Evolutionary conservation across 139 green algal species (phyloP).

Genomic region (Nannochloris sp.): DNA sequence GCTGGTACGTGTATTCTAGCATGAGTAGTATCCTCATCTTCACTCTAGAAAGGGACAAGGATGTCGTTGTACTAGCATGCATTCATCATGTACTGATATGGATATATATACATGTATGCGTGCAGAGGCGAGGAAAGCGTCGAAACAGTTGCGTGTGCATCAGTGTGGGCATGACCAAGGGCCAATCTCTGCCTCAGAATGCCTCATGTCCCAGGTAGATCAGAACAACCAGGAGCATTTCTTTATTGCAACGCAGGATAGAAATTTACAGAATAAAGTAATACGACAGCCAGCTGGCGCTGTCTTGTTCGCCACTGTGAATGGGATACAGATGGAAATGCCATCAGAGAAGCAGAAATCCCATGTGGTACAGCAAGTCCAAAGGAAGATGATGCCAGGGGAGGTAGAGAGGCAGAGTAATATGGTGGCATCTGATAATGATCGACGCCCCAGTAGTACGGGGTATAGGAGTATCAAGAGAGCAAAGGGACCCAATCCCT

Average conservation of each 20-base stretch:
- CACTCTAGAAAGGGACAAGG: neutral
- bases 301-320: conserved; percentile 32
- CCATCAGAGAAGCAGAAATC: conserved; percentile 25
- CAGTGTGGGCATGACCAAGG: conserved; percentile 47
- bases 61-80: no score
- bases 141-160: conserved; percentile 36
- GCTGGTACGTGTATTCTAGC: no score
- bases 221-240: conserved; percentile 40
- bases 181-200: conserved; percentile 34
- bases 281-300: conserved; percentile 27
- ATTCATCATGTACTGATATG: no score
- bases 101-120: no score
- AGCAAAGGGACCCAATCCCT: conserved; percentile 33
- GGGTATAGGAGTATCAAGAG: conserved; percentile 9
- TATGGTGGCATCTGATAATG: neutral
- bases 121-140: neutral
- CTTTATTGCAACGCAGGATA: conserved; percentile 46
- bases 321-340: conserved; percentile 38
- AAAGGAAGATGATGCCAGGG: neutral
- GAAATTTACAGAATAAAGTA: conserved; percentile 19
- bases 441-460: no score
- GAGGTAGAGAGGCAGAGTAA: conserved; percentile 4
- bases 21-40: neutral
- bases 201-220: conserved; percentile 34
- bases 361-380: conserved; percentile 10